Evolutionary conservation across 306 rosid genomes (phyloP).

Genomic region (Dalbergia cultrata): DNA sequence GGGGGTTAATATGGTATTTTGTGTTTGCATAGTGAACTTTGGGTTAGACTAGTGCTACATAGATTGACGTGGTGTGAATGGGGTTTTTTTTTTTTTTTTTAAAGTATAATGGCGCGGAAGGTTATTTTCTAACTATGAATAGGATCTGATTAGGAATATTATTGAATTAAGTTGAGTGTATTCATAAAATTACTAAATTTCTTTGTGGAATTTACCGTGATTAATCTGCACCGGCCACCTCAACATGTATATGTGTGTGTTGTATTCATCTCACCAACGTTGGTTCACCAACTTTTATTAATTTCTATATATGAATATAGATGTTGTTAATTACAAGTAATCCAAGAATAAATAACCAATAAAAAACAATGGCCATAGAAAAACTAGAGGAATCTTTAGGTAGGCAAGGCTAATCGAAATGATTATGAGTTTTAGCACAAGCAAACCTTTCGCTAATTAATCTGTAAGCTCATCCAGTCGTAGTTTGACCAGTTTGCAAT

Average conservation of each 20-base stretch:
- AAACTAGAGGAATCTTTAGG: conserved; percentile 43
- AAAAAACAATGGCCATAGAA: conserved; percentile 5
- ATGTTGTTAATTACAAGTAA: conserved; percentile 36
- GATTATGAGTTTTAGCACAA: conserved; percentile 36
- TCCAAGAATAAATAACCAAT: conserved; percentile 26
- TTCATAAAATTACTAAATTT: conserved; percentile 24
- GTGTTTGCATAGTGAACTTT: background rate
- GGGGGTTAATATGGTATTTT: background rate
- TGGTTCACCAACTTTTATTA: conserved; percentile 48
- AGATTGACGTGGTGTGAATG: background rate
- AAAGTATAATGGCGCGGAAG: background rate
- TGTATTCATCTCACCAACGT: conserved; percentile 33
- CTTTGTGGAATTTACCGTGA: conserved; percentile 12
- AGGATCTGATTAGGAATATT: conserved; percentile 10
- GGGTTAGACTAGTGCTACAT: conserved; percentile 4
- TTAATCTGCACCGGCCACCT: conserved; percentile 12
- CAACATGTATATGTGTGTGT: background rate
- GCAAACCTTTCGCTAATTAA: conserved; percentile 24
- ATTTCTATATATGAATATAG: conserved; percentile 31
- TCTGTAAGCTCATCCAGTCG: conserved; percentile 24
- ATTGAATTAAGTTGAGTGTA: conserved; percentile 12
- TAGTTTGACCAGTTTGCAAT: conserved; percentile 44
- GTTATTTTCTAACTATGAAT: conserved; percentile 18
- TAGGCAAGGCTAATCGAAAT: conserved; percentile 40
- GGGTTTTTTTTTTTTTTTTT: conserved; percentile 1